Evolutionary conservation across 257 asterid species (phyloP).

Genomic region (Fraxinus quadrangulata): DNA sequence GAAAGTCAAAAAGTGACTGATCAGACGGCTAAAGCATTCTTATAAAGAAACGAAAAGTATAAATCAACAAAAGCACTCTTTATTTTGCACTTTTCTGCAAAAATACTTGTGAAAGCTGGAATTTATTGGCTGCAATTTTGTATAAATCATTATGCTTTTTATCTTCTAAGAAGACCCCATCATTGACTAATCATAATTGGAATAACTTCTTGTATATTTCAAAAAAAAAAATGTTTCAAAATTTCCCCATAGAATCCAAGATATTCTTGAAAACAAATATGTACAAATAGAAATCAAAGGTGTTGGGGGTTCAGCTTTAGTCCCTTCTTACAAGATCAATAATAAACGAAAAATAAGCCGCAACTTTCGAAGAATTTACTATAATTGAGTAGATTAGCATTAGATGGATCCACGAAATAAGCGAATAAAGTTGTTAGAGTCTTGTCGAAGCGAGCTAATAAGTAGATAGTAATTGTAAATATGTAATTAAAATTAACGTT

Average conservation of each 20-base stretch:
- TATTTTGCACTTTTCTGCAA: slow-evolving; percentile 38
- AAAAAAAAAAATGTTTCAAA: neutral
- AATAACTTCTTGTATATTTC: neutral
- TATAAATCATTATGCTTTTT: slow-evolving; percentile 22
- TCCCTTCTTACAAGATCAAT: neutral
- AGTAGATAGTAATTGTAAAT: too few species aligned
- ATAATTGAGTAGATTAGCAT: neutral
- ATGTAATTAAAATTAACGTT: too few species aligned
- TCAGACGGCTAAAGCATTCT: slow-evolving; percentile 50
- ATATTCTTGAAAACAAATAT: neutral
- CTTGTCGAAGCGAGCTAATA: too few species aligned
- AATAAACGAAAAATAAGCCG: neutral
- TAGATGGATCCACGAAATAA: too few species aligned
- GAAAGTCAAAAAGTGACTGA: slow-evolving; percentile 56
- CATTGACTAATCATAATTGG: slow-evolving; percentile 60
- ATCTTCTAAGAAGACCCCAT: slow-evolving; percentile 37
- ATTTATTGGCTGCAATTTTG: slow-evolving; percentile 30
- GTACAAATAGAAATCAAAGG: neutral
- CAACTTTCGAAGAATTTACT: neutral
- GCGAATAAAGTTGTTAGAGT: too few species aligned
- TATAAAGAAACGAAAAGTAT: slow-evolving; percentile 56
- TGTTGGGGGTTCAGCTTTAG: too few species aligned
- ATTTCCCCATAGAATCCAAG: neutral
- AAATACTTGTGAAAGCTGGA: slow-evolving; percentile 36
- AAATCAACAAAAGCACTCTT: slow-evolving; percentile 58